Evolutionary conservation across 2,329 filamentous ascomycete genomes (phyloP).

Genomic region (Colletotrichum plurivorum): DNA sequence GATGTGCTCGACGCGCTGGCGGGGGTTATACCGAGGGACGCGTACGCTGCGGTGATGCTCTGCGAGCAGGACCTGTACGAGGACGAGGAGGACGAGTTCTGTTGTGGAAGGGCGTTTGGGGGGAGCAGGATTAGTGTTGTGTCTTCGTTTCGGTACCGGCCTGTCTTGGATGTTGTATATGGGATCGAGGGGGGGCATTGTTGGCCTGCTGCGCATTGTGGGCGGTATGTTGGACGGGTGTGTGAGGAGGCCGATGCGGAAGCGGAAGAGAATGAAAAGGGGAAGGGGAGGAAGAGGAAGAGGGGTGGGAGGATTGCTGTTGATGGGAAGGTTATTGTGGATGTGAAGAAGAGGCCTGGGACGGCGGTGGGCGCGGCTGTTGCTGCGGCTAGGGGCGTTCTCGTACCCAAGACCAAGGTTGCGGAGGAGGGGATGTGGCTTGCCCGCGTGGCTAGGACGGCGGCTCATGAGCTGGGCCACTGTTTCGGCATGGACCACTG

Average conservation of each 20-base stretch:
- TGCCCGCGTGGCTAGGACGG: conserved; percentile 68
- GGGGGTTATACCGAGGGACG: conserved; percentile 67
- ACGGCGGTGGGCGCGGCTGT: conserved; percentile 54
- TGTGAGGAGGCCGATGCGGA: conserved; percentile 44
- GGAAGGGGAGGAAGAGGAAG: not conserved
- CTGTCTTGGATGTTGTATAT: conserved; percentile 58
- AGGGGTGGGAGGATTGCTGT: not conserved
- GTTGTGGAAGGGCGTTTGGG: conserved; percentile 76
- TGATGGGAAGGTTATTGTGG: not conserved
- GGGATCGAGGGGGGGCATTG: conserved; percentile 63
- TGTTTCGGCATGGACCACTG: conserved; percentile 78
- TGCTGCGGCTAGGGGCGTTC: conserved; percentile 43
- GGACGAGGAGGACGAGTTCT: conserved; percentile 76
- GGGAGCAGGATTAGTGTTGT: conserved; percentile 74
- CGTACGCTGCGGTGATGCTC: conserved; percentile 71
- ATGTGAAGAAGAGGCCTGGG: conserved; percentile 14
- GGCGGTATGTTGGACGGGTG: conserved; percentile 59
- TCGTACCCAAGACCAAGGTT: conserved; percentile 43
- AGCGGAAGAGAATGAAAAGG: not conserved
- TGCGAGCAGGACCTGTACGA: conserved; percentile 76
- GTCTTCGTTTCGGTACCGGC: conserved; percentile 73
- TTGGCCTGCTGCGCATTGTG: conserved; percentile 77
- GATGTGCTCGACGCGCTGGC: conserved; percentile 73
- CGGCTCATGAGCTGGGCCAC: conserved; percentile 76
- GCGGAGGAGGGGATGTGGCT: conserved; percentile 67